phyloP scores from a whole-genome alignment of 176 grass and related monocot species.

The Phoenix dactylifera region DNA sequence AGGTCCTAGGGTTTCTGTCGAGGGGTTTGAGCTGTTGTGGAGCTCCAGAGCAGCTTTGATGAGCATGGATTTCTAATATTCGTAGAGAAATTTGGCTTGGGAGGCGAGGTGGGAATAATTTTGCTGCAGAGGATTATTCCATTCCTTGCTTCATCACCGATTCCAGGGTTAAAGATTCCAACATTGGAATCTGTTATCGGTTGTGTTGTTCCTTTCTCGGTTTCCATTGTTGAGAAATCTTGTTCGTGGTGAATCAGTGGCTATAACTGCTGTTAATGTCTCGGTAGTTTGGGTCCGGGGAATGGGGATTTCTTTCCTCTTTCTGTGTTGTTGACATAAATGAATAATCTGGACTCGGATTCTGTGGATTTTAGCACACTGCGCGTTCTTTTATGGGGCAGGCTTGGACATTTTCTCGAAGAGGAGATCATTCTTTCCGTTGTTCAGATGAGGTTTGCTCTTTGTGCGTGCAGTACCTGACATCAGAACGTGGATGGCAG shows the following conservation, averaged over 20 bases:
- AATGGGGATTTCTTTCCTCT: too few species aligned
- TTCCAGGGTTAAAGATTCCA: too few species aligned
- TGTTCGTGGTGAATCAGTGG: too few species aligned
- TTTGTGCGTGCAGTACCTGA: constrained; percentile 16
- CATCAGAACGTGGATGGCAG: constrained; percentile 40
- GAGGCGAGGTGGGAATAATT: too few species aligned
- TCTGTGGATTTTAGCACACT: not conserved
- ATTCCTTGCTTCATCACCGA: too few species aligned
- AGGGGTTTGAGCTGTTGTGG: constrained; percentile 2
- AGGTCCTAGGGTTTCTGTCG: not conserved
- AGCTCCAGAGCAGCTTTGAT: not conserved
- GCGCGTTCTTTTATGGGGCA: constrained; percentile 19
- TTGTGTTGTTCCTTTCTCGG: too few species aligned
- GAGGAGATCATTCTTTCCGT: constrained; percentile 16
- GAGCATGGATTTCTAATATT: not conserved
- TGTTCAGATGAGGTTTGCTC: constrained; percentile 21
- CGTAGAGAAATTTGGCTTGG: too few species aligned
- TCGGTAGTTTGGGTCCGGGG: too few species aligned
- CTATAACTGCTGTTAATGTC: too few species aligned
- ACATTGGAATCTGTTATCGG: too few species aligned
- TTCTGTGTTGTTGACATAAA: constrained; percentile 12
- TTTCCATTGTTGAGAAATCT: too few species aligned
- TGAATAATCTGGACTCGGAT: constrained; percentile 10
- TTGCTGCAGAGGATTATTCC: too few species aligned
- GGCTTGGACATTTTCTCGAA: constrained; percentile 1